Percentiles rank a stretch among this genome's conserved stretches.
Conservation (phyloP, 768 basidiomycete species). For the Leccinum pellstonianum region DNA sequence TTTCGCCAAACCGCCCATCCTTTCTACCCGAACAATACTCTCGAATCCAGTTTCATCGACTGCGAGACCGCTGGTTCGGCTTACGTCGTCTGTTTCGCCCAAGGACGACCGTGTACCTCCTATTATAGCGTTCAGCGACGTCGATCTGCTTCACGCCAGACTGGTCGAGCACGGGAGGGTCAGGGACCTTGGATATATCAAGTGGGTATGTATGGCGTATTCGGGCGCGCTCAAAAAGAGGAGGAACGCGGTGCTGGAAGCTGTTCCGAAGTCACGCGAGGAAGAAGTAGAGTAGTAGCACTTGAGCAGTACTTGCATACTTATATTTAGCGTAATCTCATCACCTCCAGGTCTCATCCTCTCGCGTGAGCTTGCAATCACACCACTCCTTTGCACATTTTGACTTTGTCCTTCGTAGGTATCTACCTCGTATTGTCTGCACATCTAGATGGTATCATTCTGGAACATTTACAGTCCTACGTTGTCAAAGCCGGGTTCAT, state of each 20-base stretch:
- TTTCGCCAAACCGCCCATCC: constrained; percentile 45
- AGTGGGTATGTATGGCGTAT: constrained; percentile 73
- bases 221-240: constrained; percentile 63
- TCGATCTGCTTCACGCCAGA: constrained; percentile 78
- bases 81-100: constrained; percentile 55
- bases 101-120: constrained; percentile 83
- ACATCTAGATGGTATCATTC: no score
- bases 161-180: constrained; percentile 45
- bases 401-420: no score
- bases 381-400: no score
- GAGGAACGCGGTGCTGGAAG: constrained; percentile 42
- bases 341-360: no score
- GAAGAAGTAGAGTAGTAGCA: constrained; percentile 3
- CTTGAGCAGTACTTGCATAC: no score
- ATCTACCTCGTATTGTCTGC: no score
- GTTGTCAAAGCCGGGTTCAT: no score
- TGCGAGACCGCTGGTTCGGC: constrained; percentile 66
- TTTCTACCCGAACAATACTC: constrained; percentile 60
- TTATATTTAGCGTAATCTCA: no score
- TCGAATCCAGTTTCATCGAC: constrained; percentile 16
- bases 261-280: constrained; percentile 1
- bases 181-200: constrained; percentile 65
- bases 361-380: no score
- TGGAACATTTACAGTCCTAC: no score
- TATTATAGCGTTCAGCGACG: constrained; percentile 68